Conservation (phyloP, 495 filamentous ascomycete species). For the Friedmanniomyces endolithicus region DNA sequence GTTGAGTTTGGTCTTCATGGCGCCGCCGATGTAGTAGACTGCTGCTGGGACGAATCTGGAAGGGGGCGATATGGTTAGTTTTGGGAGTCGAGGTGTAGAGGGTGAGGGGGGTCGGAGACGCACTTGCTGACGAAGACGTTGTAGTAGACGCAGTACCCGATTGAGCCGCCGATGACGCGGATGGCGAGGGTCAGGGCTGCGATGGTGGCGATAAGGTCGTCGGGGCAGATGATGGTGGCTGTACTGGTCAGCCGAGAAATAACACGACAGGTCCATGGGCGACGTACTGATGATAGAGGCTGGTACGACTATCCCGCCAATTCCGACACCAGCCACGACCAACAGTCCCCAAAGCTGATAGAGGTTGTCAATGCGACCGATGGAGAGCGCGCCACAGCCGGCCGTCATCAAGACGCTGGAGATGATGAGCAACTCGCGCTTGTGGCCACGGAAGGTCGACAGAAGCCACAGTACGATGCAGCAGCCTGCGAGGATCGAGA, state of each 20-base stretch:
- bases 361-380: slow-evolving; percentile 46
- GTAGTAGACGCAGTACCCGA: slow-evolving; percentile 24
- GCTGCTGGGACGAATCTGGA: slow-evolving; percentile 28
- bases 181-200: slow-evolving; percentile 42
- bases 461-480: slow-evolving; percentile 50
- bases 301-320: slow-evolving; percentile 62
- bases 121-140: slow-evolving; percentile 21
- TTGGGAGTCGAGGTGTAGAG: not conserved
- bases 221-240: slow-evolving; percentile 58
- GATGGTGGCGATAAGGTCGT: slow-evolving; percentile 64
- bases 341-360: slow-evolving; percentile 49
- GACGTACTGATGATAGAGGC: slow-evolving; percentile 47
- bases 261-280: not conserved
- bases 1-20: slow-evolving; percentile 41
- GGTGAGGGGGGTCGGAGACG: not conserved
- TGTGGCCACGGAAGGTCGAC: slow-evolving; percentile 48
- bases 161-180: slow-evolving; percentile 24
- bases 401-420: slow-evolving; percentile 57
- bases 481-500: slow-evolving; percentile 50
- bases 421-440: slow-evolving; percentile 50
- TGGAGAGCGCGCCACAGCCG: slow-evolving; percentile 51
- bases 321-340: slow-evolving; percentile 52
- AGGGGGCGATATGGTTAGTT: not conserved
- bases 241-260: not conserved
- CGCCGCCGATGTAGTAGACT: slow-evolving; percentile 39